Conservation (phyloP, 2,329 filamentous ascomycete species). For the Didymella glomerata region DNA sequence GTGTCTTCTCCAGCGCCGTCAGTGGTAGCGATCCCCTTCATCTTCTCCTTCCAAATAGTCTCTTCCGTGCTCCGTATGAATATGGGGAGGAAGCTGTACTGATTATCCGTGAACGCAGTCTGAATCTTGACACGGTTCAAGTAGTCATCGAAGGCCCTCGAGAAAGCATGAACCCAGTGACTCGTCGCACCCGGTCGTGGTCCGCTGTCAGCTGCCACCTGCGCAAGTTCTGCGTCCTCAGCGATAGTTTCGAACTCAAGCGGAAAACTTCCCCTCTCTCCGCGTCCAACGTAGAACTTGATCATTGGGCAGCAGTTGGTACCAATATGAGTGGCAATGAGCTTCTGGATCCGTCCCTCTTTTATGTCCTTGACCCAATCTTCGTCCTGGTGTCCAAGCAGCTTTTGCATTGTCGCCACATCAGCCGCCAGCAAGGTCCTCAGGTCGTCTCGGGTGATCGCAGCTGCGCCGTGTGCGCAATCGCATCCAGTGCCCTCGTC, state of each 20-base stretch:
- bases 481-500: not conserved
- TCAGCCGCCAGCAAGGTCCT: not conserved
- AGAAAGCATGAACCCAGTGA: not conserved
- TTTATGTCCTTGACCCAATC: conserved; percentile 1
- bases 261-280: not conserved
- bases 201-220: not conserved
- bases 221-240: not conserved
- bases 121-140: not conserved
- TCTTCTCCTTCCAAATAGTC: not conserved
- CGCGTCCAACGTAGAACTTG: not conserved
- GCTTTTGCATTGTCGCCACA: not conserved
- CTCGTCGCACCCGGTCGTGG: not conserved
- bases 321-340: conserved; percentile 8
- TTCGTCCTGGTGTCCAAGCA: not conserved
- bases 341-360: not conserved
- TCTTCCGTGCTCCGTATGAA: not conserved
- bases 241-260: not conserved
- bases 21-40: not conserved
- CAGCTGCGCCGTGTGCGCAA: not conserved
- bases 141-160: not conserved
- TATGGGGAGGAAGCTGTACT: conserved; percentile 1
- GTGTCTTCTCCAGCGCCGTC: not conserved
- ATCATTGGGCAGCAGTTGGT: not conserved
- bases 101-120: conserved; percentile 2
- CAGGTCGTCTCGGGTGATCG: not conserved